Percentiles rank a stretch among this genome's conserved stretches.
Conservation (phyloP, 1,139 yeast genomes). For the Yamadazyma oceani region DNA sequence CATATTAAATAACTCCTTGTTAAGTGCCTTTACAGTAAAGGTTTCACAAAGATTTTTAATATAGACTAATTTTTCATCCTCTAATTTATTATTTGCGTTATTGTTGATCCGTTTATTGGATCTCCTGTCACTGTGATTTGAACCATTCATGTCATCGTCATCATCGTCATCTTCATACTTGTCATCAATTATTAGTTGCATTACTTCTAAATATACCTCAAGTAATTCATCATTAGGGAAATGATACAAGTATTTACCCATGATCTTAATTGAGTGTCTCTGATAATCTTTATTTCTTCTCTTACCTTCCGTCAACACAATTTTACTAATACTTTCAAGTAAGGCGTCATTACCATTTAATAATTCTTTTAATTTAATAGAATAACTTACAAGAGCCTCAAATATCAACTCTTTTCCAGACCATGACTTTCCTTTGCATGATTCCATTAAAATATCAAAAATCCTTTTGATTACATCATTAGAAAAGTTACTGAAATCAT, state of each 20-base stretch:
- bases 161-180: slow-evolving; percentile 24
- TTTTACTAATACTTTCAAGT: slow-evolving; percentile 36
- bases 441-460: slow-evolving; percentile 55
- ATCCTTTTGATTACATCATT: slow-evolving; percentile 32
- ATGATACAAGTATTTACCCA: slow-evolving; percentile 47
- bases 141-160: slow-evolving; percentile 30
- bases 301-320: slow-evolving; percentile 60
- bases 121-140: slow-evolving; percentile 21
- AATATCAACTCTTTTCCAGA: slow-evolving; percentile 79
- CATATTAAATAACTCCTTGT: slow-evolving; percentile 24
- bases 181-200: slow-evolving; percentile 35
- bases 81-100: slow-evolving; percentile 23
- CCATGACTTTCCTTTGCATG: slow-evolving; percentile 83
- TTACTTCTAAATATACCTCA: slow-evolving; percentile 38
- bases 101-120: slow-evolving; percentile 14
- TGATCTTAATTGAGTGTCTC: slow-evolving; percentile 46
- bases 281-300: slow-evolving; percentile 70
- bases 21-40: slow-evolving; percentile 19
- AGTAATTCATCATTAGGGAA: slow-evolving; percentile 44
- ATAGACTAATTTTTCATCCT: slow-evolving; percentile 35
- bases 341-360: slow-evolving; percentile 25
- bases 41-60: slow-evolving; percentile 34
- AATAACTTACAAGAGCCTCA: slow-evolving; percentile 64
- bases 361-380: slow-evolving; percentile 43
- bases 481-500: slow-evolving; percentile 32